Evolutionary conservation across 768 basidiomycete genomes (phyloP).

Genomic region (Leccinum variicolor): DNA sequence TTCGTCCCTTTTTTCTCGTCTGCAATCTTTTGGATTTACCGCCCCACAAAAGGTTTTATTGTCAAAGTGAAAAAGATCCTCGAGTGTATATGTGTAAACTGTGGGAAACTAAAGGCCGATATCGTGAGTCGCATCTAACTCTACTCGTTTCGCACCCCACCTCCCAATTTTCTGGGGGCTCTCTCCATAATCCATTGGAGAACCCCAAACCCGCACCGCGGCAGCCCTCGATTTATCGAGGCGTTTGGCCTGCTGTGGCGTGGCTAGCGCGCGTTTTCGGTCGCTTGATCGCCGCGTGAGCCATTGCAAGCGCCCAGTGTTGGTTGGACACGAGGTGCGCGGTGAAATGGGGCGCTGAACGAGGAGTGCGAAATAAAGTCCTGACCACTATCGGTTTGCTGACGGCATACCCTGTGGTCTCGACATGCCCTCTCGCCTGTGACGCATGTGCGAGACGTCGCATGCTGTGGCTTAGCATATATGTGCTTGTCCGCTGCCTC

Average conservation of each 20-base stretch:
- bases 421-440: constrained; percentile 51
- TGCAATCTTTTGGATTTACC: background rate
- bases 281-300: constrained; percentile 91
- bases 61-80: constrained; percentile 99
- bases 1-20: constrained; percentile 36
- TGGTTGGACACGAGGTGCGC: constrained; percentile 85
- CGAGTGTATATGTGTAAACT: constrained; percentile 98
- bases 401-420: constrained; percentile 20
- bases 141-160: constrained; percentile 90
- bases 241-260: constrained; percentile 79
- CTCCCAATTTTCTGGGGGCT: constrained; percentile 99
- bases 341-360: constrained; percentile 99
- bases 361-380: constrained; percentile 76
- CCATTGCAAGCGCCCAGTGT: constrained; percentile 62
- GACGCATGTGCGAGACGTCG: constrained; percentile 53
- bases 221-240: constrained; percentile 71
- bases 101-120: constrained; percentile 96
- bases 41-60: constrained; percentile 70
- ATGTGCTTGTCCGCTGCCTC: constrained; percentile 51
- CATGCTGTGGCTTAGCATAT: constrained; percentile 58
- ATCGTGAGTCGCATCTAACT: constrained; percentile 85
- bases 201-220: constrained; percentile 93
- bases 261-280: constrained; percentile 83
- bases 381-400: constrained; percentile 19
- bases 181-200: constrained; percentile 84